Base-by-base conservation (phyloP, 2,329 filamentous ascomycete genomes). In the Botrytis deweyae region DNA sequence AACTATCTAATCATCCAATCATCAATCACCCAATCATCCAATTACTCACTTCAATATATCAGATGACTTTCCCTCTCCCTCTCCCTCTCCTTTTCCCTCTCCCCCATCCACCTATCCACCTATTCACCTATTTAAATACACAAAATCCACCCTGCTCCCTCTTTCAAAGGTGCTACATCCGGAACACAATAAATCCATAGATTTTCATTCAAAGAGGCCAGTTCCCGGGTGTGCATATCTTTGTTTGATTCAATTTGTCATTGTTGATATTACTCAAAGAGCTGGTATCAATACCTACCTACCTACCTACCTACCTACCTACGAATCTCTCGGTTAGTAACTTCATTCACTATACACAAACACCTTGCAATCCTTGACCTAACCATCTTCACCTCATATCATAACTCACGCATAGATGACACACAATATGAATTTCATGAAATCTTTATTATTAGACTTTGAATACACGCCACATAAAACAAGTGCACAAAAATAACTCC, bases 381-480 rank as follows among this genome's bases (percentile, higher is more conserved):
- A 9, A 42, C 18, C 16, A 10, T 33, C 1, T 20, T 25, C 49
- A 69, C 38, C n/a, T 29, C 29, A 10, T 3, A 14, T 42, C 36
- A 22, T 16, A 22, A 20, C 9, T 33, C 65, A 55, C 8, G 7
- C 46, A 67, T 14, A 29, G 20, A 55, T n/a, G 9, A 42, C 3
- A 1, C 22, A 22, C 16, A 12, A 69, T 33, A 22, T 25, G 18
- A 58, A 69, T 33, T 58, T 58, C 52, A 58, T 69, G 9, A 58
- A 44, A 69, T 69, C 66, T 58, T 58, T 29, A 69, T 69, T 33
- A 33, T 42, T 42, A 42, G n/a, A 58, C 49, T 58, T 58, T 58
- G 66, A n/a, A 69, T 58, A 69, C 49, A 58, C 36, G n/a, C n/a
- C 29, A 69, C 38, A 10, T 58, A 42, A 69, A 59, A 69, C 25